These are phyloP conservation scores for Botrytis tulipae DNA, from an alignment of 2,329 filamentous ascomycete species.

Conservation along the genomic window DNA sequence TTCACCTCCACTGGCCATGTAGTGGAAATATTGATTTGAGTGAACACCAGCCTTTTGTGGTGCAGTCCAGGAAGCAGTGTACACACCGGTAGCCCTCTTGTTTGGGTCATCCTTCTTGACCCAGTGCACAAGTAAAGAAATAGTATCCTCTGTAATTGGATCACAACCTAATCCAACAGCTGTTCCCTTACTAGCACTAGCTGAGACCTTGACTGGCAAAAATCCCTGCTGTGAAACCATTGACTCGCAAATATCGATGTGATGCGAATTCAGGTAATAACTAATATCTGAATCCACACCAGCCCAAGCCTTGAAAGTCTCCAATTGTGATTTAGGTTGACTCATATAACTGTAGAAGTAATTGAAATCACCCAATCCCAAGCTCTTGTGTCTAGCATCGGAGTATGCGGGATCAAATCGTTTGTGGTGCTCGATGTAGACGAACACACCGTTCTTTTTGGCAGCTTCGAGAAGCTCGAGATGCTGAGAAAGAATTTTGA, in stretches of 20 bases:
- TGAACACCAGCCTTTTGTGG: slow-evolving; percentile 93
- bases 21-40: slow-evolving; percentile 96
- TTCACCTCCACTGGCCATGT: slow-evolving; percentile 80
- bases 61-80: slow-evolving; percentile 93
- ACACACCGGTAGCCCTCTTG: slow-evolving; percentile 81
- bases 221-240: slow-evolving; percentile 77
- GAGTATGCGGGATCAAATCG: slow-evolving; percentile 91
- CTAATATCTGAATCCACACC: slow-evolving; percentile 90
- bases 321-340: slow-evolving; percentile 36
- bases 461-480: slow-evolving; percentile 71
- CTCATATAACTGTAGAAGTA: slow-evolving; percentile 86
- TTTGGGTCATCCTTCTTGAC: slow-evolving; percentile 64
- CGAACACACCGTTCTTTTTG: slow-evolving; percentile 74
- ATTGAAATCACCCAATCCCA: slow-evolving; percentile 87
- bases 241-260: slow-evolving; percentile 87
- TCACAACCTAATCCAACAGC: slow-evolving; percentile 77
- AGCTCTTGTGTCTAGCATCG: slow-evolving; percentile 76
- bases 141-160: slow-evolving; percentile 84
- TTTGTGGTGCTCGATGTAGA: slow-evolving; percentile 96
- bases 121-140: slow-evolving; percentile 88
- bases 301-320: slow-evolving; percentile 48
- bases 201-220: slow-evolving; percentile 75
- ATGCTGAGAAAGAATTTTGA: slow-evolving; percentile 80
- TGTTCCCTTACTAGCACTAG: slow-evolving; percentile 73
- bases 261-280: slow-evolving; percentile 95